Evolutionary conservation across 116 monocot species (phyloP), one percentile per base, ranked within the genome.

Genomic region (Thalassia testudinum): DNA sequence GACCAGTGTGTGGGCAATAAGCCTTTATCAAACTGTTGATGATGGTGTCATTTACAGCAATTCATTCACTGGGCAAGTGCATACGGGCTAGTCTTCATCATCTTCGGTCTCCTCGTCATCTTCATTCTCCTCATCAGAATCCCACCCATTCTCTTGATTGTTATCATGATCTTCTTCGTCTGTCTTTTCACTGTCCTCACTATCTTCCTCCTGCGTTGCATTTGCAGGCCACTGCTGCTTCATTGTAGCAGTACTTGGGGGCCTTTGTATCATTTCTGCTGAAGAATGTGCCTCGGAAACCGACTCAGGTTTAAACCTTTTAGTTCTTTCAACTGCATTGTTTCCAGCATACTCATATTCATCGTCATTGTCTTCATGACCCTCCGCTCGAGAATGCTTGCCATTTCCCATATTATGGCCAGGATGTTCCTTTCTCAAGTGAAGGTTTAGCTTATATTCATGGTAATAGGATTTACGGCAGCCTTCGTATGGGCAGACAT

Each of bases 401-500:
- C 50, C 57, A 49, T 56, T 56, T 30, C 81, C 79, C 43, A 69
- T 82, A 26, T 52, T 75, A 29, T 78, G 75, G 15, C 58, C 64
- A 40, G 85, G 88, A 57, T 95, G 95, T 38, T 81, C 71, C 37
- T 52, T 76, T 54, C 66, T 81, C 47, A 88, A 54, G 64, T 95
- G 95, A 21, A 82, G 75, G 43, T 85, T 88, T 50, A 95, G 58
- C 60, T 88, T 95, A 52, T 88, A 95, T 76, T 81, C 76, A 17
- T 95, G 85, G 43, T 79, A 79, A 61, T 95, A 95, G 2, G 69
- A 69, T 61, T 85, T 88, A 18, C 67, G 77, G 55, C 88, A 85
- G 42, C 78, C 87, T 48, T 75, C 71, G 37, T 75, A 87, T 0
- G 93, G 93, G 40, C 87, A 93, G 16, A 43, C 74, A 45, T 71